Conservation (phyloP, 2,329 filamentous ascomycete genomes). For the Apiospora koreana region DNA sequence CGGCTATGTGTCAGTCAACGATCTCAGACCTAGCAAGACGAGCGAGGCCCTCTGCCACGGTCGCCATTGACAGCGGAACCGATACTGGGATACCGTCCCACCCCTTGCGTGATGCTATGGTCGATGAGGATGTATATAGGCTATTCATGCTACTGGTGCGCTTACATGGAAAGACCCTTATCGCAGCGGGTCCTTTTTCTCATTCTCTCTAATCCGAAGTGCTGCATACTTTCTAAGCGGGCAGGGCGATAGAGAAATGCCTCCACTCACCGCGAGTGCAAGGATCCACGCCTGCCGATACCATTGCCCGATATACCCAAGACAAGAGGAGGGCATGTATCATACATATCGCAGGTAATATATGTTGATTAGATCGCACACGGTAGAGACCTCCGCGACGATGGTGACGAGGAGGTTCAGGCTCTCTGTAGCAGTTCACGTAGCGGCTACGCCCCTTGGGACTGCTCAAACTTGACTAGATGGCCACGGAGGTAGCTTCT, state of each 20-base stretch:
- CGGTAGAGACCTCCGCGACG: background rate
- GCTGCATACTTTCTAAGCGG: background rate
- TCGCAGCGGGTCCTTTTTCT: background rate
- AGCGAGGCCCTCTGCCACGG: background rate
- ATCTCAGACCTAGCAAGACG: background rate
- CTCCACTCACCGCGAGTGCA: background rate
- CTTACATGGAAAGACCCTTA: background rate
- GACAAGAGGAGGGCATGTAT: background rate
- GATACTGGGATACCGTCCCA: background rate
- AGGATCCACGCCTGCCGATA: background rate
- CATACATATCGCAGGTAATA: background rate
- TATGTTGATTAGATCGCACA: background rate
- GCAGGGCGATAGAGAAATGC: background rate
- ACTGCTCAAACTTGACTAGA: background rate
- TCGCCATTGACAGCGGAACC: background rate
- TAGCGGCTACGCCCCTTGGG: background rate
- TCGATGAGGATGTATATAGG: background rate
- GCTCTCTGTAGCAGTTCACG: background rate
- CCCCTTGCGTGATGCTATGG: background rate
- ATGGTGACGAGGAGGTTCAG: background rate
- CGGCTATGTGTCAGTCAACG: background rate
- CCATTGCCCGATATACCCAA: background rate
- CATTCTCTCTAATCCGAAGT: background rate
- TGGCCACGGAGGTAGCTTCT: background rate
- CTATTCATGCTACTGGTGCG: background rate